phyloP scores from a whole-genome alignment of 768 basidiomycete species.

The Xerocomus spinulosus region DNA sequence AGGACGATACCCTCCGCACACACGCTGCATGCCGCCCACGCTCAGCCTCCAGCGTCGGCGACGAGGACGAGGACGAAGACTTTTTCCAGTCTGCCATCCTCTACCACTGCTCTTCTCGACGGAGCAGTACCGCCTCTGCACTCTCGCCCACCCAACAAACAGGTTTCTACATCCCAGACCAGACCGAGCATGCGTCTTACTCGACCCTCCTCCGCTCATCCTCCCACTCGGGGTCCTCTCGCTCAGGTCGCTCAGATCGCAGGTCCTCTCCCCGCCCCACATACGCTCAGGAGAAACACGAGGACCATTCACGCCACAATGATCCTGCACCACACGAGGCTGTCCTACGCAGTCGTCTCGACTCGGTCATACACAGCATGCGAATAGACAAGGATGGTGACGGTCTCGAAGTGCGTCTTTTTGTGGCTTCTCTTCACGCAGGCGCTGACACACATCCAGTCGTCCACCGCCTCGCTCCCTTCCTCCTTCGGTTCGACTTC shows the following conservation, averaged over 20 bases:
- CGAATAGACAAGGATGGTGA: conserved; percentile 21
- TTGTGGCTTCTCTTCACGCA: conserved; percentile 14
- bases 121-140: conserved; percentile 18
- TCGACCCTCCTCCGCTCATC: conserved; percentile 24
- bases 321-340: conserved; percentile 47
- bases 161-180: conserved; percentile 33
- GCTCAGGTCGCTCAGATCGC: conserved; percentile 19
- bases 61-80: conserved; percentile 24
- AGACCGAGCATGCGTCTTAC: conserved; percentile 25
- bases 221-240: conserved; percentile 26
- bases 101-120: conserved; percentile 18
- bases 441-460: conserved; percentile 21
- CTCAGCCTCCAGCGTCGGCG: conserved; percentile 8
- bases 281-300: conserved; percentile 16
- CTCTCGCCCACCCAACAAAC: conserved; percentile 6
- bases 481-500: conserved; percentile 31
- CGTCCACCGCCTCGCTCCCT: conserved; percentile 22
- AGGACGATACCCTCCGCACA: conserved; percentile 39
- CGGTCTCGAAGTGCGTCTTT: conserved; percentile 21
- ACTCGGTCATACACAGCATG: conserved; percentile 43
- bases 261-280: conserved; percentile 12
- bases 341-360: conserved; percentile 49
- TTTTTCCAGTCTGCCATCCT: conserved; percentile 28
- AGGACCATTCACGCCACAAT: conserved; percentile 20
- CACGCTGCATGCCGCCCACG: conserved; percentile 20